phyloP scores from a whole-genome alignment of 75 land plant genomes.

The Sequoia sempervirens region DNA sequence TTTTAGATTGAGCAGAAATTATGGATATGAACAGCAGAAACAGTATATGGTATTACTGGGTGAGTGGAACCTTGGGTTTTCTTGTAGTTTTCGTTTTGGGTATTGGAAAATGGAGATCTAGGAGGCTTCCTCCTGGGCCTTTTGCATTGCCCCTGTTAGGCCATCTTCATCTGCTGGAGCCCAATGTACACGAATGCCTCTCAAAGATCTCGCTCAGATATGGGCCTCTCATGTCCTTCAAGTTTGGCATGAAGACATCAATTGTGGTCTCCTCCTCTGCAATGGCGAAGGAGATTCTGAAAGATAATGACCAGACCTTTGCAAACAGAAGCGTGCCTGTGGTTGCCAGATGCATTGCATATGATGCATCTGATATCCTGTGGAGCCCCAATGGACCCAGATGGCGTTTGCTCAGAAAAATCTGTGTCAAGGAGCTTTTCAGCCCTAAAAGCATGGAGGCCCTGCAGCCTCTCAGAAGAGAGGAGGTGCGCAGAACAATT shows the following conservation, averaged over 20 bases:
- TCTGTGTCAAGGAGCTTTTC: neutral
- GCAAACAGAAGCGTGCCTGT: slow-evolving; percentile 1
- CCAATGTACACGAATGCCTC: neutral
- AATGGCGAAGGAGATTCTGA: slow-evolving; percentile 4
- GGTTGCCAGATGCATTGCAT: neutral
- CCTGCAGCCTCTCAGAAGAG: neutral
- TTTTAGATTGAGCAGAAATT: too few species aligned
- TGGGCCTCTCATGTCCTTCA: neutral
- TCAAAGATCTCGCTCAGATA: neutral
- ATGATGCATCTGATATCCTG: neutral
- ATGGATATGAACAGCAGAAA: neutral
- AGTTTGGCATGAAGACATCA: neutral
- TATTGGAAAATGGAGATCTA: neutral
- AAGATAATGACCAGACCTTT: slow-evolving; percentile 20
- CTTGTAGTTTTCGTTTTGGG: neutral
- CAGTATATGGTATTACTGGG: neutral
- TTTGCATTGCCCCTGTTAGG: neutral
- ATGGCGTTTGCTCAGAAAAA: neutral
- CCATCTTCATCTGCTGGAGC: neutral
- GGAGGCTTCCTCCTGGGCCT: neutral
- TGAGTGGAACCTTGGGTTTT: neutral
- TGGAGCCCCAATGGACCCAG: neutral
- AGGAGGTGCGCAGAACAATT: slow-evolving; percentile 8
- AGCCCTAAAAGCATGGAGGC: neutral
- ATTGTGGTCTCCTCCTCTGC: neutral